Conservation (phyloP, 1,284 basidiomycete species). For the Taiwanofungus camphoratus region DNA sequence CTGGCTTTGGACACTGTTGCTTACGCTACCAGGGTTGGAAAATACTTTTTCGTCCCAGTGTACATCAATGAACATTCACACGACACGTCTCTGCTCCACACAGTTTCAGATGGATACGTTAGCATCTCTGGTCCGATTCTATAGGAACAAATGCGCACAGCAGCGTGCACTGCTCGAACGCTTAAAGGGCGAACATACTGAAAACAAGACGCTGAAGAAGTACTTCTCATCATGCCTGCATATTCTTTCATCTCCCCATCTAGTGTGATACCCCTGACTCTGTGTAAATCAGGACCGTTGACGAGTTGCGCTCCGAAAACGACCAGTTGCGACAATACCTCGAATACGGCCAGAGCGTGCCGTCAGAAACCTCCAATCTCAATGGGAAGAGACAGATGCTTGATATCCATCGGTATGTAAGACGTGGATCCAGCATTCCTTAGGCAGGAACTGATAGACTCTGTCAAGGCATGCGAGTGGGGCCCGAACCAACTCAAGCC, state of each 20-base stretch:
- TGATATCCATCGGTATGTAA: constrained; percentile 38
- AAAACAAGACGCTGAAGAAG: constrained; percentile 49
- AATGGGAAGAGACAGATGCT: constrained; percentile 63
- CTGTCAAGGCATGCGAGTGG: constrained; percentile 20
- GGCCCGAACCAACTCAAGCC: constrained; percentile 47
- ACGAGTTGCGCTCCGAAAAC: constrained; percentile 47
- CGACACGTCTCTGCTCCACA: constrained; percentile 37
- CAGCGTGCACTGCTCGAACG: constrained; percentile 47
- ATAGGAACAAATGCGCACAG: constrained; percentile 48
- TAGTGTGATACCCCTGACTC: constrained; percentile 3
- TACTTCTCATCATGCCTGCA: constrained; percentile 21
- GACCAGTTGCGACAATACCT: constrained; percentile 37
- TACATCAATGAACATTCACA: not conserved
- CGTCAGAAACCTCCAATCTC: constrained; percentile 36
- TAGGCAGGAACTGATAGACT: too few species aligned
- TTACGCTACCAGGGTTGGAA: constrained; percentile 59
- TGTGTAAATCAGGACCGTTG: constrained; percentile 36
- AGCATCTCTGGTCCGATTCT: constrained; percentile 56
- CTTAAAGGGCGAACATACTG: constrained; percentile 31
- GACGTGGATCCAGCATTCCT: not conserved
- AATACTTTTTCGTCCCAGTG: too few species aligned
- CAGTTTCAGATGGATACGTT: constrained; percentile 78
- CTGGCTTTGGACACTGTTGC: constrained; percentile 55
- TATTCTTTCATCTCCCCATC: not conserved
- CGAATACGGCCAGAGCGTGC: constrained; percentile 25